Percentiles rank a stretch among this genome's conserved stretches.
Evolutionary conservation across 2,329 filamentous ascomycete genomes (phyloP).

Genomic region (Stagonosporopsis cucurbitacearum): DNA sequence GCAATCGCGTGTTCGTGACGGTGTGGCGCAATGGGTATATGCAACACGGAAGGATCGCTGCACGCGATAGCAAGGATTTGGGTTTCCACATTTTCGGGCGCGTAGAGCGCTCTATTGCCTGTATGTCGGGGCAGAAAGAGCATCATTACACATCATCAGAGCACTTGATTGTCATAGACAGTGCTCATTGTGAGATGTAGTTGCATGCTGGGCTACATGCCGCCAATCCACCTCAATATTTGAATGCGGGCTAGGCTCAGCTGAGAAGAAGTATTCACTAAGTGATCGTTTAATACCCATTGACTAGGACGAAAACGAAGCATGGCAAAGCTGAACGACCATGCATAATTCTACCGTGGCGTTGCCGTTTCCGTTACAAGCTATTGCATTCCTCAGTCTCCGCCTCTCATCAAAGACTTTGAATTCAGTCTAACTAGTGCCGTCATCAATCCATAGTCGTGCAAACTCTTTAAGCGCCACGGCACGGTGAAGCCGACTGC

Average conservation of each 20-base stretch:
- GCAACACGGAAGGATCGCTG: constrained; percentile 7
- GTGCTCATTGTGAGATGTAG: neutral
- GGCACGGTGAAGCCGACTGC: constrained; percentile 17
- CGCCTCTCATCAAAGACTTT: constrained; percentile 4
- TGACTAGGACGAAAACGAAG: constrained; percentile 7
- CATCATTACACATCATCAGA: constrained; percentile 4
- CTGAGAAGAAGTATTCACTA: neutral
- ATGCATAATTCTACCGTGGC: constrained; percentile 1
- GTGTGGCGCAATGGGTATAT: constrained; percentile 7
- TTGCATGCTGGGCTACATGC: neutral
- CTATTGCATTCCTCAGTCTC: constrained; percentile 9
- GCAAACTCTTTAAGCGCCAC: constrained; percentile 17
- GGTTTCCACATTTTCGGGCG: neutral
- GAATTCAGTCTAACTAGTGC: constrained; percentile 10
- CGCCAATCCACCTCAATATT: neutral
- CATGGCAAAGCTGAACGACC: constrained; percentile 1
- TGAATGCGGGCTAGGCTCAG: neutral
- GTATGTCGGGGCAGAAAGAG: neutral
- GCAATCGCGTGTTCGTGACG: neutral
- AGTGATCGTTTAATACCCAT: constrained; percentile 1
- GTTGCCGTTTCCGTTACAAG: constrained; percentile 4
- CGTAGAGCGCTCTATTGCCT: neutral
- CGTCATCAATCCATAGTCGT: constrained; percentile 9
- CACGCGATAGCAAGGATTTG: constrained; percentile 3
- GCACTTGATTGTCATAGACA: neutral